Base-by-base conservation (phyloP, 192 early-diverging fungal species). In the Rhizophagus clarus region DNA sequence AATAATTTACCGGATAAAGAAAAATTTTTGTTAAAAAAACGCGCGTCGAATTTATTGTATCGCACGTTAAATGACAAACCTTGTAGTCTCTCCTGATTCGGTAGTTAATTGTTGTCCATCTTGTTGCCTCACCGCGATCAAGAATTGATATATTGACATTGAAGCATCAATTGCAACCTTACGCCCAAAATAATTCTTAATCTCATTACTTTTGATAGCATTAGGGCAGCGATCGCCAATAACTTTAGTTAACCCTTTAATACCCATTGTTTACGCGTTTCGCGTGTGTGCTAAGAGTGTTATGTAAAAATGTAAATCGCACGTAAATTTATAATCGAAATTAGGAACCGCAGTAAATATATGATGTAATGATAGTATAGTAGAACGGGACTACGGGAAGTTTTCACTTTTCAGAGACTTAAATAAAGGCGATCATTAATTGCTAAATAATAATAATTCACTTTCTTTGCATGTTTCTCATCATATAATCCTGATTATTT, bases 151-250 rank as follows among this genome's bases (percentile, higher is more conserved):
- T 66, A 99, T 93, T 62, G 94, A 93, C 91, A 96, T 99, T 17
- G 97, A 98, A 26, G 98, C 98, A 81, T 99, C 98, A 62, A 99
- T 94, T 24, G 98, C 98, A 7, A 99, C 94, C 80, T 97, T 98
- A 72, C 96, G 92, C 1, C 97, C 96, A 83, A 97, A 96, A 51
- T 92, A 95, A 83, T 91, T 95, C 79, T 94, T 92, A 82, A 96
- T 94, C 66, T 94, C 93, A 64, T 92, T 91, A n/a, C 89, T 90
- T 61, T 92, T 94, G 74, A 96, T 91, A 6, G 96, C 95, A 24
- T 81, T 80, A n/a, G 96, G 93, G 15, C 96, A 96, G 82, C 95
- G 85, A 88, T 98, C 97, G 51, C 91, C 91, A 69, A 99, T 96
- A 62, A 99, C 92, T 85, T 98, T 97, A 47, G 91, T 91, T 5